Percentiles rank a stretch among this genome's conserved stretches.
These are phyloP conservation scores for Nicotiana tomentosiformis DNA, from an alignment of 257 asterid species.

Conservation along the genomic window DNA sequence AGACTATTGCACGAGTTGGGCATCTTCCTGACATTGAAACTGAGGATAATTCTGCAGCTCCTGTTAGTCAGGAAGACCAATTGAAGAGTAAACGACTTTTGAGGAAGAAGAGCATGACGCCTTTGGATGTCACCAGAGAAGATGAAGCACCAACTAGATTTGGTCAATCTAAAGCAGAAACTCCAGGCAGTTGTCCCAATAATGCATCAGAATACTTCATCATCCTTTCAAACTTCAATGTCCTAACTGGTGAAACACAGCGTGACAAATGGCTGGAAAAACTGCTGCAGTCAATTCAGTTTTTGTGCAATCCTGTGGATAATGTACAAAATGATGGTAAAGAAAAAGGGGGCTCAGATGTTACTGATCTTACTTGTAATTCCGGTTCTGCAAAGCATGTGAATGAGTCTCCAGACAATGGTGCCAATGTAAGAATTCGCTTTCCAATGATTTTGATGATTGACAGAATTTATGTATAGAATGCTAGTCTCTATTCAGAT, in stretches of 20 bases:
- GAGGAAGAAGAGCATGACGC: constrained; percentile 50
- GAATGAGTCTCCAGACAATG: constrained; percentile 34
- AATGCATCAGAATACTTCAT: constrained; percentile 41
- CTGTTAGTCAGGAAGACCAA: constrained; percentile 52
- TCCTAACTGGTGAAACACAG: constrained; percentile 52
- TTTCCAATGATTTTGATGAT: background rate
- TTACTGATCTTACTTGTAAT: constrained; percentile 12
- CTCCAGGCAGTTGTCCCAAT: constrained; percentile 53
- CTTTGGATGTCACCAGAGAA: constrained; percentile 64
- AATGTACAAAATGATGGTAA: constrained; percentile 32
- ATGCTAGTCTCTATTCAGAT: background rate
- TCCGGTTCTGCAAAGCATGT: constrained; percentile 15
- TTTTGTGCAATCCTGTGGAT: constrained; percentile 36
- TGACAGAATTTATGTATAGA: background rate
- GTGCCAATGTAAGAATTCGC: constrained; percentile 24
- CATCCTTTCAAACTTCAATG: constrained; percentile 42
- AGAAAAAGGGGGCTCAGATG: constrained; percentile 26
- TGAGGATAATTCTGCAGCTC: constrained; percentile 34
- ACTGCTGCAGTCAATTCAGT: constrained; percentile 59
- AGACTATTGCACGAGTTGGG: constrained; percentile 60
- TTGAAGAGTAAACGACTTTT: constrained; percentile 47
- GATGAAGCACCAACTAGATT: constrained; percentile 45
- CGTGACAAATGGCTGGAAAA: constrained; percentile 79
- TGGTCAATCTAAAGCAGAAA: constrained; percentile 51
- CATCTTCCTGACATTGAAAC: constrained; percentile 72